These are phyloP conservation scores for Trametes polyzona DNA, from an alignment of 1,284 basidiomycete species.

Conservation along the genomic window DNA sequence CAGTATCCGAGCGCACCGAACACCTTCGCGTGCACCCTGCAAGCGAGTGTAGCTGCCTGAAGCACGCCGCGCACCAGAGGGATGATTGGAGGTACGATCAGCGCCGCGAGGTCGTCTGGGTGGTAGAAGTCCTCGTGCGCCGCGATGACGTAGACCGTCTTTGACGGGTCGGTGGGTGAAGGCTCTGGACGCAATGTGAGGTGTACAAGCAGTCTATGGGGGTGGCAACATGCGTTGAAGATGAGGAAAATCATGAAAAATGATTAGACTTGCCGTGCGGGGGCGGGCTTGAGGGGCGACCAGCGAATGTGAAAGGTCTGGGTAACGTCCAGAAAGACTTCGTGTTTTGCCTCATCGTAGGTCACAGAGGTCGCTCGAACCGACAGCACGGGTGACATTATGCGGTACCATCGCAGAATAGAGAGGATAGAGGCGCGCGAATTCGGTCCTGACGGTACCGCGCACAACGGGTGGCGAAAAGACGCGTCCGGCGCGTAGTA, in stretches of 20 bases:
- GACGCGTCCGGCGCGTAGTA: constrained; percentile 56
- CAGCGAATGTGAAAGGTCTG: constrained; percentile 59
- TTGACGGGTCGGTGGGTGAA: constrained; percentile 31
- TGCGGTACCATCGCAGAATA: constrained; percentile 66
- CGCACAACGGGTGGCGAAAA: constrained; percentile 59
- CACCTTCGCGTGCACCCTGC: constrained; percentile 45
- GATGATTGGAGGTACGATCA: constrained; percentile 53
- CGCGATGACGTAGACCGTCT: constrained; percentile 48
- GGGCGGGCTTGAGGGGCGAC: constrained; percentile 49
- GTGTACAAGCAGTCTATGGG: constrained; percentile 39
- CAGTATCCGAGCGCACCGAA: constrained; percentile 24
- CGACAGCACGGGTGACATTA: constrained; percentile 53
- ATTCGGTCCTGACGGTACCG: constrained; percentile 45
- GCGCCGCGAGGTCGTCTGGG: constrained; percentile 54
- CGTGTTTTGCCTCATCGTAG: constrained; percentile 44
- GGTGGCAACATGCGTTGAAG: background rate
- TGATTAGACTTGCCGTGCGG: constrained; percentile 45
- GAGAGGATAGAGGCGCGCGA: constrained; percentile 55
- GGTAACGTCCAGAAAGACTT: constrained; percentile 49
- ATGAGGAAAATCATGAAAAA: background rate
- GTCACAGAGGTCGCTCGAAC: constrained; percentile 48
- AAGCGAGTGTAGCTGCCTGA: constrained; percentile 42
- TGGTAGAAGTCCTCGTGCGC: constrained; percentile 68
- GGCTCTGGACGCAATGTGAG: constrained; percentile 44
- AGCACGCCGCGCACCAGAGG: constrained; percentile 47